These are phyloP conservation scores for Stephanocyclus meneghinianus DNA, from an alignment of 352 stramenopile genomes.

Conservation along the genomic window DNA sequence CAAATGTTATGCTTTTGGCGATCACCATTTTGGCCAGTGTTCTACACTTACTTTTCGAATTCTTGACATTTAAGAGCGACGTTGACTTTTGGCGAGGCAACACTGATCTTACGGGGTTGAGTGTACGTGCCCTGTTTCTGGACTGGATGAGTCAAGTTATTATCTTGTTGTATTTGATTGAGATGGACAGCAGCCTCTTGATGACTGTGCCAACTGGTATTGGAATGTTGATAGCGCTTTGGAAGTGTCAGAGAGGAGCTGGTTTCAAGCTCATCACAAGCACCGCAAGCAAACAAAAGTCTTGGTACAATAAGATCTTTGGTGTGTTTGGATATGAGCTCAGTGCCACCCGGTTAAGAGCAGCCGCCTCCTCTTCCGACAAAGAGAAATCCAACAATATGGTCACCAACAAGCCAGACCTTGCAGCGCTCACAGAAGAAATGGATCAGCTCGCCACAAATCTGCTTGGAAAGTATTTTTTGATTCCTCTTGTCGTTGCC, in stretches of 20 bases:
- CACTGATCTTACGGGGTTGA: slow-evolving; percentile 92
- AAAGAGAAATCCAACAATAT: background rate
- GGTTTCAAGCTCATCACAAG: slow-evolving; percentile 67
- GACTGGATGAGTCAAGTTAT: slow-evolving; percentile 97
- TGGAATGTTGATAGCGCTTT: slow-evolving; percentile 74
- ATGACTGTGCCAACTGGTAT: slow-evolving; percentile 86
- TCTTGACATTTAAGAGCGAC: slow-evolving; percentile 98
- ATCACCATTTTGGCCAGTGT: slow-evolving; percentile 93
- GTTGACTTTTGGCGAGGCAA: slow-evolving; percentile 98
- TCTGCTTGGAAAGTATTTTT: slow-evolving; percentile 55
- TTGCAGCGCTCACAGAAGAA: slow-evolving; percentile 70
- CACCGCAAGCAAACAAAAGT: slow-evolving; percentile 9
- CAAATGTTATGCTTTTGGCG: slow-evolving; percentile 93
- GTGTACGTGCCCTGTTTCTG: slow-evolving; percentile 90
- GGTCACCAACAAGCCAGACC: slow-evolving; percentile 30
- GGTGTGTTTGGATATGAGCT: slow-evolving; percentile 69
- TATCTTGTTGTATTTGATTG: slow-evolving; percentile 96
- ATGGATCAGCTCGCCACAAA: slow-evolving; percentile 77
- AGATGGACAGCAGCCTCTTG: slow-evolving; percentile 95
- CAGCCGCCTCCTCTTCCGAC: slow-evolving; percentile 17
- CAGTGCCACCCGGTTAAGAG: slow-evolving; percentile 58
- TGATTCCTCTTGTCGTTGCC: slow-evolving; percentile 88
- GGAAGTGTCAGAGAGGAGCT: slow-evolving; percentile 77
- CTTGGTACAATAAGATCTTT: slow-evolving; percentile 62
- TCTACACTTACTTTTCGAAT: slow-evolving; percentile 98